Conservation (phyloP, 2,329 filamentous ascomycete genomes). For the Xylariales sp. region DNA sequence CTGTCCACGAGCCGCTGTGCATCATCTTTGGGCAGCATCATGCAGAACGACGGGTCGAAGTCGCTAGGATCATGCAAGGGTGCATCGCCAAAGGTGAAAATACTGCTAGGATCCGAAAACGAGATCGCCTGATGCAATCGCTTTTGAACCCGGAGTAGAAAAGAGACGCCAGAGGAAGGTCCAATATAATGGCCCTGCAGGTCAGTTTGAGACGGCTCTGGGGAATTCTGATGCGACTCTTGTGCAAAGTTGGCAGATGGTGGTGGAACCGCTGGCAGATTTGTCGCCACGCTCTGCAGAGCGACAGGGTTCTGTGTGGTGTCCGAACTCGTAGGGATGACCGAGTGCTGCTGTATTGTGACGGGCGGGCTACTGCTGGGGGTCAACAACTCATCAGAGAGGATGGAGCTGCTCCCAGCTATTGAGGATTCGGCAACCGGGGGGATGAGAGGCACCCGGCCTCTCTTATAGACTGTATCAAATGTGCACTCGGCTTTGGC, state of each 20-base stretch:
- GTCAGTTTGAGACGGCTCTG: constrained; percentile 39
- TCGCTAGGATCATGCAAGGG: constrained; percentile 41
- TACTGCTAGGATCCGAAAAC: constrained; percentile 33
- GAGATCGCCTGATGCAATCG: constrained; percentile 35
- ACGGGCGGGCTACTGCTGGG: no score
- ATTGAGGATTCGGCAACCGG: no score
- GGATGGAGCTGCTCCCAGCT: no score
- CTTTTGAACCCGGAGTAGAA: constrained; percentile 45
- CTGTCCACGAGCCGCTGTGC: constrained; percentile 23
- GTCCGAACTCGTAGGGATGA: no score
- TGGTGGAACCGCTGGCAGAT: constrained; percentile 7
- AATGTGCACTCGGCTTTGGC: constrained; percentile 37
- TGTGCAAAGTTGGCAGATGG: constrained; percentile 1
- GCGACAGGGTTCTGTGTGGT: no score
- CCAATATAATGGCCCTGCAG: constrained; percentile 42
- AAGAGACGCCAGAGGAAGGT: constrained; percentile 41
- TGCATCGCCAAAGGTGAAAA: constrained; percentile 46
- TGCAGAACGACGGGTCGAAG: constrained; percentile 36
- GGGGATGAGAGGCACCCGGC: constrained; percentile 36
- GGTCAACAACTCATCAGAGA: no score
- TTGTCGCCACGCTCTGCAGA: no score
- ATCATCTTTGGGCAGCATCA: constrained; percentile 29
- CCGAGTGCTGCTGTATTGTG: no score
- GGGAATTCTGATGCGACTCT: constrained; percentile 32
- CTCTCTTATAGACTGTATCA: constrained; percentile 44